Evolutionary conservation across 1,284 basidiomycete genomes (phyloP).

Genomic region (Ceratobasidium sp.): DNA sequence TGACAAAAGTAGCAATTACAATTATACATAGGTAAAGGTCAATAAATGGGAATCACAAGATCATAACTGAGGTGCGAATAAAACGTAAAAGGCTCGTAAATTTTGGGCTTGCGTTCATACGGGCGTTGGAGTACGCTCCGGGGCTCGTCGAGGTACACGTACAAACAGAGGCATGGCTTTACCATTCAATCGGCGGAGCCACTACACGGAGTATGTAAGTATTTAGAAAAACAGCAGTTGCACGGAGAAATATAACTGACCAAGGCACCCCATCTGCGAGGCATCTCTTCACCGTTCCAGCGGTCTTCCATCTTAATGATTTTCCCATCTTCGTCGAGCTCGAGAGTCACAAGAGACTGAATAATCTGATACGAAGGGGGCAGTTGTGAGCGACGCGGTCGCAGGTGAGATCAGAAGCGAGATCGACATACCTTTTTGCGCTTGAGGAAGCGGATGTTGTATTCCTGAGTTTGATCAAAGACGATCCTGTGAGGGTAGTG

Average conservation of each 20-base stretch:
- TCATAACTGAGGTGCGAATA: background rate
- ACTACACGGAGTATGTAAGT: conserved; percentile 45
- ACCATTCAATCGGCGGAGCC: conserved; percentile 66
- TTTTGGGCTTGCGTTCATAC: background rate
- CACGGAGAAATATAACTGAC: conserved; percentile 18
- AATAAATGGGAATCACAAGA: background rate
- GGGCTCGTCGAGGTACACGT: conserved; percentile 44
- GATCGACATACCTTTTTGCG: conserved; percentile 65
- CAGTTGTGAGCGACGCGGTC: conserved; percentile 49
- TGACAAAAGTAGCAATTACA: conserved; percentile 19
- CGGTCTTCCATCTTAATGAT: conserved; percentile 71
- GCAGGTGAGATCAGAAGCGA: background rate
- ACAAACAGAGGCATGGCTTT: conserved; percentile 61
- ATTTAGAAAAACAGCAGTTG: conserved; percentile 1
- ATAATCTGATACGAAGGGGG: conserved; percentile 8
- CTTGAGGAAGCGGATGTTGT: conserved; percentile 68
- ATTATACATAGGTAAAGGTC: conserved; percentile 25
- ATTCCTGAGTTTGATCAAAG: conserved; percentile 73
- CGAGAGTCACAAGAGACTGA: conserved; percentile 60
- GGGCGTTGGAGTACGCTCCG: conserved; percentile 14
- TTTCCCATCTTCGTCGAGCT: conserved; percentile 87
- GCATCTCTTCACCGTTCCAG: conserved; percentile 40
- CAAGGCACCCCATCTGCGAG: conserved; percentile 36
- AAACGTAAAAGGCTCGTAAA: conserved; percentile 1
- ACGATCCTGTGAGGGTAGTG: conserved; percentile 68